Conservation (phyloP, 331 rosid genomes). For the Ulmus americana region DNA sequence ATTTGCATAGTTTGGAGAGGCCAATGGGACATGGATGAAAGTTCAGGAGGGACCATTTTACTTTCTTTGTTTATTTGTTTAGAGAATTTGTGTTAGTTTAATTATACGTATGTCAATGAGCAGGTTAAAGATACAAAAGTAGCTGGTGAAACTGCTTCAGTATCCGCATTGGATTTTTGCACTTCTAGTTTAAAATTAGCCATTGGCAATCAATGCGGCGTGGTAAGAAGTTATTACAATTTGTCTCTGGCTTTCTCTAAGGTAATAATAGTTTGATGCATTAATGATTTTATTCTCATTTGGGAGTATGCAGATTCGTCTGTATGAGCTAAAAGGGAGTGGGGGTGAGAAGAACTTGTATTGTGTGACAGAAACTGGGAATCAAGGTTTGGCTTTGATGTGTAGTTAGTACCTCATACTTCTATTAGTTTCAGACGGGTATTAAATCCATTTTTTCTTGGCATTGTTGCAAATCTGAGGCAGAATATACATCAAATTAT, state of each 20-base stretch:
- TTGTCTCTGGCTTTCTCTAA: slow-evolving; percentile 8
- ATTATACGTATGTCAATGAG: slow-evolving; percentile 15
- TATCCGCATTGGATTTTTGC: slow-evolving; percentile 71
- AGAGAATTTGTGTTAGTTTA: slow-evolving; percentile 2
- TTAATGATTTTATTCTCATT: slow-evolving; percentile 22
- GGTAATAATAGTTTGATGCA: slow-evolving; percentile 20
- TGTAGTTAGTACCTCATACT: slow-evolving; percentile 15
- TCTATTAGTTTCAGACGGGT: slow-evolving; percentile 9
- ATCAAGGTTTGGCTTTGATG: slow-evolving; percentile 47
- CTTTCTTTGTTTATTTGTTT: slow-evolving; percentile 5
- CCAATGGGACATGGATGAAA: no score
- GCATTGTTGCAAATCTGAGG: not conserved
- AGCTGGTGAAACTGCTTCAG: slow-evolving; percentile 39
- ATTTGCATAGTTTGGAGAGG: no score
- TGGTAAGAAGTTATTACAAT: slow-evolving; percentile 41
- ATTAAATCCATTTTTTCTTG: not conserved
- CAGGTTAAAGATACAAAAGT: slow-evolving; percentile 50
- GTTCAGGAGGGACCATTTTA: no score
- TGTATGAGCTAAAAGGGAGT: slow-evolving; percentile 48
- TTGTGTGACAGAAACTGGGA: slow-evolving; percentile 53
- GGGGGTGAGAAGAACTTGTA: slow-evolving; percentile 36
- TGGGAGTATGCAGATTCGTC: slow-evolving; percentile 54
- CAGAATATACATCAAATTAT: not conserved
- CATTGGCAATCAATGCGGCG: slow-evolving; percentile 61
- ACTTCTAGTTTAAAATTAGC: slow-evolving; percentile 47